Percentiles rank a stretch among this genome's conserved stretches.
These are phyloP conservation scores for Boletus rex-veris DNA, from an alignment of 768 basidiomycete genomes.

Conservation along the genomic window DNA sequence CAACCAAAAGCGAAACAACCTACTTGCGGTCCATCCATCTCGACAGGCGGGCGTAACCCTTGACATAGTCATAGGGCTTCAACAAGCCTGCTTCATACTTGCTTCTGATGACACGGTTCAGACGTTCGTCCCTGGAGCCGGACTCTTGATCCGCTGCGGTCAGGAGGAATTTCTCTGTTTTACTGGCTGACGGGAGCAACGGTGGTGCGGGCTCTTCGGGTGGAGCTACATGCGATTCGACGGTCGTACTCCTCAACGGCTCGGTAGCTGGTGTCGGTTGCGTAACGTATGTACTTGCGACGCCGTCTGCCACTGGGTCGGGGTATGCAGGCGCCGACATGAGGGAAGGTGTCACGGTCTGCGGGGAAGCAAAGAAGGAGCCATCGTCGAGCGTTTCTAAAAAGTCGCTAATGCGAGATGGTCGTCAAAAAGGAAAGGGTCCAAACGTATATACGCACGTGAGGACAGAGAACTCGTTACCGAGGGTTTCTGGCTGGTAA, in stretches of 20 bases:
- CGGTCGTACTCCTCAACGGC: slow-evolving; percentile 18
- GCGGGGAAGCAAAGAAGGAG: slow-evolving; percentile 66
- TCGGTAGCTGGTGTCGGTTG: slow-evolving; percentile 17
- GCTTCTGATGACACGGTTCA: slow-evolving; percentile 88
- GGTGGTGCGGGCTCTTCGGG: slow-evolving; percentile 42
- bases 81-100: slow-evolving; percentile 96
- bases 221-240: slow-evolving; percentile 22
- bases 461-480: slow-evolving; percentile 79
- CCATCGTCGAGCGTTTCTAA: slow-evolving; percentile 85
- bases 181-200: slow-evolving; percentile 69
- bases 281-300: slow-evolving; percentile 12
- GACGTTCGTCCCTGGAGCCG: slow-evolving; percentile 83
- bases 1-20: slow-evolving; percentile 13
- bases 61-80: slow-evolving; percentile 95
- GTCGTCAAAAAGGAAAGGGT: neutral
- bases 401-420: slow-evolving; percentile 58
- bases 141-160: slow-evolving; percentile 94
- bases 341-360: slow-evolving; percentile 46
- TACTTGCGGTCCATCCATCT: slow-evolving; percentile 96
- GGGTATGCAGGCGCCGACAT: slow-evolving; percentile 40
- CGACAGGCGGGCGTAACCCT: slow-evolving; percentile 87
- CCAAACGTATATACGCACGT: slow-evolving; percentile 46
- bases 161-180: slow-evolving; percentile 84
- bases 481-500: slow-evolving; percentile 66
- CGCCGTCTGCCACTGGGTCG: slow-evolving; percentile 9